Evolutionary conservation across 805 yeast species (phyloP).

Genomic region (Candida broadrunensis): DNA sequence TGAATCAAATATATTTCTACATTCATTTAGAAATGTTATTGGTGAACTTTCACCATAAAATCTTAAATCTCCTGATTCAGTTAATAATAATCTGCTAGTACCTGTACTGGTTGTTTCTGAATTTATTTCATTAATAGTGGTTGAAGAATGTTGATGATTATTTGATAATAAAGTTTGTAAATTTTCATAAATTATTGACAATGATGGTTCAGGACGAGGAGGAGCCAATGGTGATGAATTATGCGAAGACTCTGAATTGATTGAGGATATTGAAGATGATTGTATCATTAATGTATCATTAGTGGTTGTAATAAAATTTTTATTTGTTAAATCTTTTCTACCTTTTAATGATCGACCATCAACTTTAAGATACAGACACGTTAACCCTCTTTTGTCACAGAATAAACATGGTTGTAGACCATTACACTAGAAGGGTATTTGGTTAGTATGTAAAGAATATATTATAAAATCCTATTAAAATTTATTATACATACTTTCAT

Average conservation of each 20-base stretch:
- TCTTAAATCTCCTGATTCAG: slow-evolving; percentile 30
- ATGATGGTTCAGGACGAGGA: background rate
- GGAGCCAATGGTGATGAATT: background rate
- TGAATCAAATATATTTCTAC: slow-evolving; percentile 31
- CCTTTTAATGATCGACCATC: slow-evolving; percentile 17
- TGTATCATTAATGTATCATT: too few relatives aligned
- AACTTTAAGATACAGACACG: slow-evolving; percentile 24
- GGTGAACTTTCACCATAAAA: slow-evolving; percentile 42
- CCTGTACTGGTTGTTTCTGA: background rate
- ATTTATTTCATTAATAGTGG: background rate
- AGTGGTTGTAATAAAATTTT: background rate
- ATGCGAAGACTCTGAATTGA: background rate
- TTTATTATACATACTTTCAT: slow-evolving; percentile 4
- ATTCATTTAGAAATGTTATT: slow-evolving; percentile 36
- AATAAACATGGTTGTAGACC: slow-evolving; percentile 34
- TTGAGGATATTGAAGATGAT: background rate
- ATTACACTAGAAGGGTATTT: slow-evolving; percentile 9
- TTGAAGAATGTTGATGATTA: background rate
- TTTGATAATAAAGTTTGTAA: background rate
- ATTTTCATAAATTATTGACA: background rate
- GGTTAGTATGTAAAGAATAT: background rate
- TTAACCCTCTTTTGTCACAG: slow-evolving; percentile 22
- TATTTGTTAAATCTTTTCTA: background rate
- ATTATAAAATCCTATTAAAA: background rate
- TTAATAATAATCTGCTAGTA: slow-evolving; percentile 24